Conservation (phyloP, 805 yeast genomes). For the Ogataea salicorniae region DNA sequence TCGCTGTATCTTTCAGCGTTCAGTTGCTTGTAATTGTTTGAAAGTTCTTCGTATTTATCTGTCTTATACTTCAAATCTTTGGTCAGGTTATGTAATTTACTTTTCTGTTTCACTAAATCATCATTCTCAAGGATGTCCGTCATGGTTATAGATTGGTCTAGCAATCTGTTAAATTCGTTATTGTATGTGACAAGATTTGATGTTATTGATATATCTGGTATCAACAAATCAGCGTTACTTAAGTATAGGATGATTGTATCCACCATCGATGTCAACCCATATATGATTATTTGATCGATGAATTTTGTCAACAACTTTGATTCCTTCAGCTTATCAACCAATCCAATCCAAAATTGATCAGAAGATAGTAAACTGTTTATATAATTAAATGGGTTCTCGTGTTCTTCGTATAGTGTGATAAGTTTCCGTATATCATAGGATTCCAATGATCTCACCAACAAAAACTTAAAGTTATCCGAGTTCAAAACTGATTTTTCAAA, state of each 20-base stretch:
- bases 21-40: slow-evolving; percentile 29
- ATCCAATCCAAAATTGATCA: slow-evolving; percentile 18
- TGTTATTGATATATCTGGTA: background rate
- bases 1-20: slow-evolving; percentile 30
- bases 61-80: slow-evolving; percentile 15
- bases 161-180: slow-evolving; percentile 8
- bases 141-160: background rate
- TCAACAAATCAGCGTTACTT: background rate
- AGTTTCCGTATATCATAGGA: slow-evolving; percentile 10
- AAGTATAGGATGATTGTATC: slow-evolving; percentile 14
- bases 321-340: slow-evolving; percentile 8
- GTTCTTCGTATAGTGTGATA: slow-evolving; percentile 7
- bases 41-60: slow-evolving; percentile 23
- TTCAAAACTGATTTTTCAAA: slow-evolving; percentile 12
- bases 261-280: slow-evolving; percentile 22
- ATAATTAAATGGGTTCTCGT: slow-evolving; percentile 10
- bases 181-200: slow-evolving; percentile 5
- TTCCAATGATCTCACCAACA: slow-evolving; percentile 22
- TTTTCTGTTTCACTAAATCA: slow-evolving; percentile 6
- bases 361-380: slow-evolving; percentile 8
- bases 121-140: slow-evolving; percentile 1
- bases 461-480: slow-evolving; percentile 16
- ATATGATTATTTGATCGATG: slow-evolving; percentile 16
- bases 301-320: slow-evolving; percentile 10
- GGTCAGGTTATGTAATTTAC: slow-evolving; percentile 8